phyloP scores from a whole-genome alignment of 345 rosid species.

The Lepidium africanum region DNA sequence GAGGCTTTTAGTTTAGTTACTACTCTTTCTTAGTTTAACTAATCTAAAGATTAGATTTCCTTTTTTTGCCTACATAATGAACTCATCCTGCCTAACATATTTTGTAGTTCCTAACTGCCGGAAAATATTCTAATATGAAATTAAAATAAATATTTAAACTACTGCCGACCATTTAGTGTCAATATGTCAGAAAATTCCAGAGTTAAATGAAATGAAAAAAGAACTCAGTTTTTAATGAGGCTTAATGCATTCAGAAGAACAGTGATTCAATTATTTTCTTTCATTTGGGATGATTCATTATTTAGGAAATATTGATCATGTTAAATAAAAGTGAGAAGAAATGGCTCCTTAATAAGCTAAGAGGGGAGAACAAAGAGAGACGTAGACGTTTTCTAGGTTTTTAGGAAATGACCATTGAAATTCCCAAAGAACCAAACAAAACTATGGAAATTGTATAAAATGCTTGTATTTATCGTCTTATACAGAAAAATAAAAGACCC shows the following conservation, averaged over 20 bases:
- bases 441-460: not conserved
- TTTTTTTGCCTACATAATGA: not conserved
- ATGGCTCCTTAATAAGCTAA: conserved; percentile 14
- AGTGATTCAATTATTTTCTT: not conserved
- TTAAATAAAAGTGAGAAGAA: not conserved
- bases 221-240: not conserved
- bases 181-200: not conserved
- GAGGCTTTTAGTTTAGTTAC: not conserved
- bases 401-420: conserved; percentile 24
- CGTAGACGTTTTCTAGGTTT: not conserved
- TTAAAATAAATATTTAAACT: no score
- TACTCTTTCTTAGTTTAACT: not conserved
- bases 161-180: no score
- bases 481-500: not conserved
- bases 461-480: not conserved
- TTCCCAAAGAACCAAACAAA: conserved; percentile 20
- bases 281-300: not conserved
- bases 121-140: not conserved
- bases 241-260: not conserved
- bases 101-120: not conserved
- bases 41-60: not conserved
- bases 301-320: not conserved
- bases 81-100: not conserved
- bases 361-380: conserved; percentile 11
- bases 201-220: not conserved